Evolutionary conservation across 768 basidiomycete species (phyloP).

Genomic region (Termitomyces sp.): DNA sequence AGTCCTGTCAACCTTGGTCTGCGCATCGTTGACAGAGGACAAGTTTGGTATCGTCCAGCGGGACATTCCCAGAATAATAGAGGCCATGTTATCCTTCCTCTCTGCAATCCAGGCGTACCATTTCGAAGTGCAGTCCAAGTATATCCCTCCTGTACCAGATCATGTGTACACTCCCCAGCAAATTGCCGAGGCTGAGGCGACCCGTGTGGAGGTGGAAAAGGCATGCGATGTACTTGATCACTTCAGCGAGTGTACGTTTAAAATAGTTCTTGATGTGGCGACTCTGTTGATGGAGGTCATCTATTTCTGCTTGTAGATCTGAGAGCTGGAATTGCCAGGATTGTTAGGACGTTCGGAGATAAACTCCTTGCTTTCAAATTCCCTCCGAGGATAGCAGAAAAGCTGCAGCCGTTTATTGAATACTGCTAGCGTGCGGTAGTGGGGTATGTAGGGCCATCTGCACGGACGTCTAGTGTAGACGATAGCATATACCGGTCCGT

Average conservation of each 20-base stretch:
- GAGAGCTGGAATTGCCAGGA: slow-evolving; percentile 59
- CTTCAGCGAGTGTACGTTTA: slow-evolving; percentile 52
- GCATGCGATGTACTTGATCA: slow-evolving; percentile 50
- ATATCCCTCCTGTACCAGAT: slow-evolving; percentile 31
- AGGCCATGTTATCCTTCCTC: slow-evolving; percentile 67
- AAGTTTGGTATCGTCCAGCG: slow-evolving; percentile 79
- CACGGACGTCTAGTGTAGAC: slow-evolving; percentile 8
- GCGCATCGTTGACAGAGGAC: slow-evolving; percentile 75
- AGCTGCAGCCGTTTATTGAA: slow-evolving; percentile 69
- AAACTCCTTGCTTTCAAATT: slow-evolving; percentile 75
- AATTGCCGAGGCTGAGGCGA: slow-evolving; percentile 29
- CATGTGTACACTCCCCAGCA: slow-evolving; percentile 28
- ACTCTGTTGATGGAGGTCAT: background rate
- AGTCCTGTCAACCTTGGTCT: slow-evolving; percentile 67
- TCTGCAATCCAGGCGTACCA: slow-evolving; percentile 62
- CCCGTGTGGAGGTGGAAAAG: slow-evolving; percentile 45
- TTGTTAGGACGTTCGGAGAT: slow-evolving; percentile 70
- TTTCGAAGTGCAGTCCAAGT: slow-evolving; percentile 39
- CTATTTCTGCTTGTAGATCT: slow-evolving; percentile 36
- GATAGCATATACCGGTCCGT: slow-evolving; percentile 10
- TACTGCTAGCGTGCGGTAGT: slow-evolving; percentile 31
- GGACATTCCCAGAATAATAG: slow-evolving; percentile 78
- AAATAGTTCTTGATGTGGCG: background rate
- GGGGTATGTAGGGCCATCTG: background rate
- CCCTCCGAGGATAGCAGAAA: slow-evolving; percentile 59